Base-by-base conservation (phyloP, 2,329 filamentous ascomycete species). In the Hypoxylon sp. region DNA sequence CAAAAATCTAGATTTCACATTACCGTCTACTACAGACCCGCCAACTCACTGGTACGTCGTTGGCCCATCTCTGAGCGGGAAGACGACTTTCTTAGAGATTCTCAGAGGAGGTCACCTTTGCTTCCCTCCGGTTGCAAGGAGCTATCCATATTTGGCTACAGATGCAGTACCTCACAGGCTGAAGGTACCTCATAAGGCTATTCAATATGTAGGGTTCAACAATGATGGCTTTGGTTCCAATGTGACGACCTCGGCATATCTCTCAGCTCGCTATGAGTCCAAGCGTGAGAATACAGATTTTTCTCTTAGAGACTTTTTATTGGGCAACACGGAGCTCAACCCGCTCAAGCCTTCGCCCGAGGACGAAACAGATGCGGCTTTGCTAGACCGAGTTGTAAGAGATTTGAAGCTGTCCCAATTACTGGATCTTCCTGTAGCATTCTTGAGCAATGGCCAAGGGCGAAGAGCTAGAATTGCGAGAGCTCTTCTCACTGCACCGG, bases 381-480 rank as follows among this genome's bases (percentile, higher is more conserved):
- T 88, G 0, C 78, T 97, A 39, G 78, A 84, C 12, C 83, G 86
- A 7, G 88, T 97, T 0, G 86, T 94, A 14, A 76, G 76, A 5
- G 90, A 96, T 71, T 80, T 99, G 59, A 86, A 87, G 52, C 81
- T 99, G 12, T 81, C 84, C 0, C 81, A 85, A 7, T 82, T 98
- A 47, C 81, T 96, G 1, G 85, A 91, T 39, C 90, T 97, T 76
- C 94, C 95, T 0, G 92, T 98, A 6, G 88, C 92, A 23, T 97
- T 96, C 76, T 80, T 99, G 58, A 97, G 94, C 76, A 97, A 98
- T 78, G 96, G 96, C 0, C 96, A 99, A 79, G 95, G 92, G 5
- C 85, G 95, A 68, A 84, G 96, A 58, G 92, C 95, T 6, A 88
- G 93, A 67, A 97, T 99, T 71, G 96, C 94, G 1, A 92, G 93